phyloP scores from a whole-genome alignment of 2,329 filamentous ascomycete species.

The Colletotrichum lindemuthianum region DNA sequence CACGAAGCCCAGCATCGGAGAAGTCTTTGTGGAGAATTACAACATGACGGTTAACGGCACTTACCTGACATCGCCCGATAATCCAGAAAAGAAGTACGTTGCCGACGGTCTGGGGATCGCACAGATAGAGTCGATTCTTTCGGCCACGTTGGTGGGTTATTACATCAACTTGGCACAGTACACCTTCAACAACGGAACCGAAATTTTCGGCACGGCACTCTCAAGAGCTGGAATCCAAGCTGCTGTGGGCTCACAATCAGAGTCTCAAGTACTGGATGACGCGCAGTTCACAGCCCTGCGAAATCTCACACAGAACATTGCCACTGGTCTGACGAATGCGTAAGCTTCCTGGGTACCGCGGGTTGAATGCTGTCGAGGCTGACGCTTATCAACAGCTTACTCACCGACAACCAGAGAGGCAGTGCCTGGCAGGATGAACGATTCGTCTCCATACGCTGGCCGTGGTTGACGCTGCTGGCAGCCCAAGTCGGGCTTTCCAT shows the following conservation, averaged over 20 bases:
- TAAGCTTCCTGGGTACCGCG: background rate
- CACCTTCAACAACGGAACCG: conserved; percentile 6
- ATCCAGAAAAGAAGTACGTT: conserved; percentile 2
- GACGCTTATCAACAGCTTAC: background rate
- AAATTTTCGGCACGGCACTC: conserved; percentile 21
- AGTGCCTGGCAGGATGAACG: conserved; percentile 23
- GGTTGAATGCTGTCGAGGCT: background rate
- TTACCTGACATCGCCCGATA: conserved; percentile 25
- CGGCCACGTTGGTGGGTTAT: background rate
- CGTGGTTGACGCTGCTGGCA: conserved; percentile 22
- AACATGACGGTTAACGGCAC: conserved; percentile 14
- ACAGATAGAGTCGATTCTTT: background rate
- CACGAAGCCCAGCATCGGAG: background rate
- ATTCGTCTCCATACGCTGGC: conserved; percentile 22
- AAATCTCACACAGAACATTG: conserved; percentile 24
- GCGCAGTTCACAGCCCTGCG: conserved; percentile 3
- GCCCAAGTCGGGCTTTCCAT: conserved; percentile 23
- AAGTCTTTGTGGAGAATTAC: conserved; percentile 6
- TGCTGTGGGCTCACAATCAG: background rate
- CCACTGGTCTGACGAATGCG: conserved; percentile 23
- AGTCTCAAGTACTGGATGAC: conserved; percentile 25
- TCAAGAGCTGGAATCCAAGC: conserved; percentile 9
- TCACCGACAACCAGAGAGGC: conserved; percentile 9
- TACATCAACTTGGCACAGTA: conserved; percentile 2
- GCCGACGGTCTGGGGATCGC: conserved; percentile 9